Base-by-base conservation (phyloP, 179 eudicot species). In the Heliamphora pulchella region DNA sequence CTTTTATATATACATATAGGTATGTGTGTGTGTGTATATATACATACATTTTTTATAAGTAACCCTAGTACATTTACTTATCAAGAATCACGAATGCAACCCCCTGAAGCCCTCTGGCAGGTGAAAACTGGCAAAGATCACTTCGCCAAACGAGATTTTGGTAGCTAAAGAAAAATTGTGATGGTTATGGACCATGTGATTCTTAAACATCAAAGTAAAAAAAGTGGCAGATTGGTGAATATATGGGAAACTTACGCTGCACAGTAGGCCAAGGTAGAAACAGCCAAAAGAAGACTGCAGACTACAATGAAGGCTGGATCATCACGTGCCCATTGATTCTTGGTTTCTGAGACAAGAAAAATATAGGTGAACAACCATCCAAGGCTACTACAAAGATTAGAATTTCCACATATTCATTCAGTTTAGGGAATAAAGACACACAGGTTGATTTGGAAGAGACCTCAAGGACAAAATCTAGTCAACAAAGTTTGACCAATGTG, bases 261-360 rank as follows among this genome's bases (percentile, higher is more conserved):
- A 81, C 97, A 93, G 84, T 92, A 96, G 13, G 99, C 99, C 87
- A 92, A 71, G 48, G 98, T 83, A 64, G 96, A 83, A 89, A 96
- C 90, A 53, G 87, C 85, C 80, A 94, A 86, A 78, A 96, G 98
- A 81, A 96, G 90, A 89, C 93, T 88, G 88, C 92, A 92, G 85
- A 94, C 91, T 74, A 96, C 99, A 80, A 96, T 88, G 90, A 94
- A 96, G 80, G 98, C 99, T 76, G 99, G 99, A 91, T 96, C 99
- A 83, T 96, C 99, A 75, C 99, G 98, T 82, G 99, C 99, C 99
- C 99, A 96, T 83, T 96, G 99, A 84, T 96, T 96, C 87, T 96
- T 96, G 62, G 99, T 96, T 92, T 96, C 99, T 96, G 97, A 86
- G 71, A 48, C 53, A 47, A 69, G 54, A 71, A 74, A 84, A 79